Evolutionary conservation across 257 asterid species (phyloP).

Genomic region (Scutellaria barbata): DNA sequence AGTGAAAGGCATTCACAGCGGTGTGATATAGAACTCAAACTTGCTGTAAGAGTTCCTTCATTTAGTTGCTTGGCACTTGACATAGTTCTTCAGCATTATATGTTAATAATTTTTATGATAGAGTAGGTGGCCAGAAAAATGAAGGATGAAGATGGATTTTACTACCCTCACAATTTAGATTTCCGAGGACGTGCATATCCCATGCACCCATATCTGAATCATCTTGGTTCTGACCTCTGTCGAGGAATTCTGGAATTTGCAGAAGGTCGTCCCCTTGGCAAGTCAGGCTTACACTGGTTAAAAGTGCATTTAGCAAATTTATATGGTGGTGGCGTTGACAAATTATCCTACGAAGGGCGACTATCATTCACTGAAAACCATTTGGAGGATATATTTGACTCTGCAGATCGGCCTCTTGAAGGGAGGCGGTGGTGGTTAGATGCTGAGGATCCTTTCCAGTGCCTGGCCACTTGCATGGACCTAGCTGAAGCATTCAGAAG

Average conservation of each 20-base stretch:
- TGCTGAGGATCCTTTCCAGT: conserved; percentile 98
- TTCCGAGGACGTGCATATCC: conserved; percentile 99
- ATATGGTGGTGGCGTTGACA: conserved; percentile 91
- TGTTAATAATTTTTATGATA: conserved; percentile 34
- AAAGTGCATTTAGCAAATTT: conserved; percentile 89
- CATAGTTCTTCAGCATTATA: conserved; percentile 10
- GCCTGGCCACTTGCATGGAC: conserved; percentile 87
- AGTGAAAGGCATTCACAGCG: conserved; percentile 92
- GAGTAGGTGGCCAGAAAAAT: conserved; percentile 94
- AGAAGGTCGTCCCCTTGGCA: conserved; percentile 96
- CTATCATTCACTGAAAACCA: conserved; percentile 77
- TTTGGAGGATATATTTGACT: conserved; percentile 86
- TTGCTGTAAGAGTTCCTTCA: conserved; percentile 68
- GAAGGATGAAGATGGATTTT: conserved; percentile 97
- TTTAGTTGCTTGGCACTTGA: conserved; percentile 25
- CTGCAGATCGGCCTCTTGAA: conserved; percentile 95
- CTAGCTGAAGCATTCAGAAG: conserved; percentile 90
- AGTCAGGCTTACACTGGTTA: conserved; percentile 85
- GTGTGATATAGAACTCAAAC: conserved; percentile 94
- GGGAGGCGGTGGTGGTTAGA: conserved; percentile 95
- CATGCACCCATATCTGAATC: conserved; percentile 97
- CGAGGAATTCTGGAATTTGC: conserved; percentile 94
- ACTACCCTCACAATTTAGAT: conserved; percentile 96
- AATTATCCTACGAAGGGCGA: conserved; percentile 84
- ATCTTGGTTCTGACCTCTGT: conserved; percentile 96